Conservation (phyloP, 306 rosid genomes). For the Dicorynia guianensis region DNA sequence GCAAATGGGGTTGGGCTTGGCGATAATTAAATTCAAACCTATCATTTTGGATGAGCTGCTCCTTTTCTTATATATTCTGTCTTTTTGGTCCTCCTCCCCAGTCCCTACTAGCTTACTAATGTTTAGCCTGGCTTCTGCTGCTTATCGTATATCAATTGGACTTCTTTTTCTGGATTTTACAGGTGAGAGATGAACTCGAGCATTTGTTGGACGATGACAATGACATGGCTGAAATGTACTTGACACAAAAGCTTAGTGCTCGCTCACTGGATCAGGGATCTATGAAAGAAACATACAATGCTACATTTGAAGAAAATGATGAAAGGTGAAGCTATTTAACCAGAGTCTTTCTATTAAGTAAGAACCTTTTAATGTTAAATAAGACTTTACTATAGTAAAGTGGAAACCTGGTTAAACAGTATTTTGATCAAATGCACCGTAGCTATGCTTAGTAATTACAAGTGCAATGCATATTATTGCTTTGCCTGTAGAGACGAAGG, state of each 20-base stretch:
- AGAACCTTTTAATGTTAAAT: neutral
- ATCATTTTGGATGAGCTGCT: neutral
- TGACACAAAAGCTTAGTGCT: constrained; percentile 66
- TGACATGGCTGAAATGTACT: constrained; percentile 92
- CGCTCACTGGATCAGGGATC: constrained; percentile 45
- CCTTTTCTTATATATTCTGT: neutral
- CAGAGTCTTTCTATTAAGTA: neutral
- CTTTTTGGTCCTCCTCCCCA: too few species aligned
- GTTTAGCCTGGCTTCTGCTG: too few species aligned
- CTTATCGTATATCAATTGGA: neutral
- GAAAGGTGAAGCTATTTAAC: constrained; percentile 31
- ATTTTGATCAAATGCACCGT: neutral
- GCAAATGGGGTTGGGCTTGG: neutral
- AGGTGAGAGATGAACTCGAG: constrained; percentile 82
- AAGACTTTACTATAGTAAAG: neutral
- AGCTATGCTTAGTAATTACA: constrained; percentile 1
- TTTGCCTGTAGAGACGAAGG: constrained; percentile 37
- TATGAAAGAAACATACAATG: constrained; percentile 24
- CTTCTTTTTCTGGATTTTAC: constrained; percentile 26
- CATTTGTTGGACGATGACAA: constrained; percentile 79
- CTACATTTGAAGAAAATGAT: constrained; percentile 45
- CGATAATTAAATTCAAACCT: too few species aligned
- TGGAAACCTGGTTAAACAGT: neutral
- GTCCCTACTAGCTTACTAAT: too few species aligned
- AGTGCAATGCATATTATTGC: neutral